Evolutionary conservation across 345 rosid genomes (phyloP), one percentile per base, ranked within the genome.

Genomic region (Zanthoxylum bungeanum): DNA sequence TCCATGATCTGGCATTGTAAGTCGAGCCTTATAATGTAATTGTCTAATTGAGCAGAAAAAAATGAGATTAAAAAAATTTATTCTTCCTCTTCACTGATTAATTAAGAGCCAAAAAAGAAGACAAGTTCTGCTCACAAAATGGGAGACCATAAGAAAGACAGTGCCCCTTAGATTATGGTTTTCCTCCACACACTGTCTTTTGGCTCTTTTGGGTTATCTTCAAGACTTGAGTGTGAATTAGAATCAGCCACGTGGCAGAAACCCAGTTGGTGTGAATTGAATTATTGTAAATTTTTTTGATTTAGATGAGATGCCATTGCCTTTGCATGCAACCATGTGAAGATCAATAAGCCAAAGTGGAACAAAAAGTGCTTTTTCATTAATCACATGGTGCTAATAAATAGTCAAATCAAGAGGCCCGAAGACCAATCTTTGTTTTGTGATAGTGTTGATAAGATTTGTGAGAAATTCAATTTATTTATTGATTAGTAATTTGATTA

Each of bases 141-240:
- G 51, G 82, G 85, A 77, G 86, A 86, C 90, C 84, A 66, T n/a
- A 64, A 27, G 56, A 75, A 77, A 50, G 79, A 68, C 81, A 73
- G 16, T 56, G 39, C 66, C 76, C 76, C 72, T 66, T 37, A 59
- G 70, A 67, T 73, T 69, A 50, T 27, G 69, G 31, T 72, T 73
- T 73, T 69, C 34, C 33, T 69, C 71, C 40, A 49, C 61, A 66
- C 77, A 50, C 46, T 52, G 47, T 74, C 72, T 66, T 6, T 44
- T 44, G 49, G 17, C 49, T 44, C 49, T 44, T 14, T 24, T 46
- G 16, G 66, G 37, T 42, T 27, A 36, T 27, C 17, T 66, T 60
- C 53, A 37, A 27, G 21, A 37, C 57, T 73, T 71, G 60, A 9
- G 6, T 19, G 22, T 31, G 40, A 58, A 3, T 56, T 59, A 60